Percentiles rank a stretch among this genome's conserved stretches.
phyloP scores from a whole-genome alignment of 345 rosid genomes.

The Isatis tinctoria region DNA sequence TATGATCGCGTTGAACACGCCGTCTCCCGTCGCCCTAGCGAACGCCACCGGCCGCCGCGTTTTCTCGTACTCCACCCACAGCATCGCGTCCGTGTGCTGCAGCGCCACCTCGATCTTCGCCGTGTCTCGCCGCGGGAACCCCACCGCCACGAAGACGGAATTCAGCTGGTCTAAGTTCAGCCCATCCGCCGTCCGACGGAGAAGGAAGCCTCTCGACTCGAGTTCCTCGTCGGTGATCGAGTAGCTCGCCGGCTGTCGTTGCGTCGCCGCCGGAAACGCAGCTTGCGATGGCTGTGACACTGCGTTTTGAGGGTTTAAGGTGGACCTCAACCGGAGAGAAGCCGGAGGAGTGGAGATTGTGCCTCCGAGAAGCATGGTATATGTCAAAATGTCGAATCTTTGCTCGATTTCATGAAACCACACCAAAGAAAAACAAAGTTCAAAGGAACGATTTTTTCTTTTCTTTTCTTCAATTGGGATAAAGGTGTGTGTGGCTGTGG shows the following conservation, averaged over 20 bases:
- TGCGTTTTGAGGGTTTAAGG: constrained; percentile 6
- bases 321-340: constrained; percentile 30
- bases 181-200: constrained; percentile 54
- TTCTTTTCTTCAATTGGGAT: constrained; percentile 7
- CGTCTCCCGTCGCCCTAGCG: constrained; percentile 87
- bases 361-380: constrained; percentile 57
- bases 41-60: constrained; percentile 75
- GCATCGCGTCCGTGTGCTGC: constrained; percentile 61
- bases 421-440: neutral
- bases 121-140: constrained; percentile 85
- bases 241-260: constrained; percentile 32
- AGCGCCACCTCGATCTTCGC: constrained; percentile 63
- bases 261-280: constrained; percentile 3
- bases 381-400: neutral
- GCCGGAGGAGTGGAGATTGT: constrained; percentile 46
- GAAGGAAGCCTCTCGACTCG: constrained; percentile 60
- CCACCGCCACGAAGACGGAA: constrained; percentile 74
- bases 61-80: constrained; percentile 65
- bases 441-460: neutral
- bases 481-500: constrained; percentile 33
- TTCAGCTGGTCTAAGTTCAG: constrained; percentile 77
- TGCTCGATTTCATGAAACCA: neutral
- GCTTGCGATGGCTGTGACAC: constrained; percentile 22
- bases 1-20: constrained; percentile 87
- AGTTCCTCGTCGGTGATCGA: constrained; percentile 67